A percentile compares a stretch with the other conserved stretches of the same genome.
Conservation (phyloP, 208 protist genomes). For the Trypanosoma congolense region DNA sequence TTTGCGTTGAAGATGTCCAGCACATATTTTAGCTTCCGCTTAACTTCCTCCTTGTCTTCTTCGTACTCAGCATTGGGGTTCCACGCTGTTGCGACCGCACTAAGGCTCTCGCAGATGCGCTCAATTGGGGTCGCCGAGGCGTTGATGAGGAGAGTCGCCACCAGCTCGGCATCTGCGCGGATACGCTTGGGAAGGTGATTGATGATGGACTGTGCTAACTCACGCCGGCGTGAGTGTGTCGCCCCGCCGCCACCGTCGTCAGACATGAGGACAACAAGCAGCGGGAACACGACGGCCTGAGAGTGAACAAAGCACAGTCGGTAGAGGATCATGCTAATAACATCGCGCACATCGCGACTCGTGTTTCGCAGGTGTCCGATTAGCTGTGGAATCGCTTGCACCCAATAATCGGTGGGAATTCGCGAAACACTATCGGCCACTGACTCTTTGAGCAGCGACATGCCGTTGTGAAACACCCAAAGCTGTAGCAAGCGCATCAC, state of each 20-base stretch:
- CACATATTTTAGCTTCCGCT: conserved; percentile 51
- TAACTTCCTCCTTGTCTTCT: conserved; percentile 82
- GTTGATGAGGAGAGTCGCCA: conserved; percentile 77
- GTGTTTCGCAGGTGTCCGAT: conserved; percentile 97
- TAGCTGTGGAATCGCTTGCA: conserved; percentile 98
- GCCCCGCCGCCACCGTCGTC: conserved; percentile 33
- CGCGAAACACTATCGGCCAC: conserved; percentile 91
- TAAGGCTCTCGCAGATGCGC: conserved; percentile 84
- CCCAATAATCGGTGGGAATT: conserved; percentile 97
- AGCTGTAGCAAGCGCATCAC: conserved; percentile 97
- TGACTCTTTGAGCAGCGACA: conserved; percentile 80
- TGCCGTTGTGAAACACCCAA: conserved; percentile 95
- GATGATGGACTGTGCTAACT: conserved; percentile 71
- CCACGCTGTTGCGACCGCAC: conserved; percentile 80
- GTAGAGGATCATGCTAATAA: conserved; percentile 94
- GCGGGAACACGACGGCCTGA: conserved; percentile 98
- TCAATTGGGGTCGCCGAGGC: conserved; percentile 88
- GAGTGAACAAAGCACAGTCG: conserved; percentile 96
- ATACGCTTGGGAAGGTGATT: conserved; percentile 83
- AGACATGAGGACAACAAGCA: conserved; percentile 95
- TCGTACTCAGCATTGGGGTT: conserved; percentile 90
- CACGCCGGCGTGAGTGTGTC: conserved; percentile 40
- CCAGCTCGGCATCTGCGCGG: conserved; percentile 71
- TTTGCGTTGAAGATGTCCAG: conserved; percentile 82
- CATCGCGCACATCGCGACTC: conserved; percentile 83